These are phyloP conservation scores for Petrea volubilis DNA, from an alignment of 257 asterid genomes.

Conservation along the genomic window DNA sequence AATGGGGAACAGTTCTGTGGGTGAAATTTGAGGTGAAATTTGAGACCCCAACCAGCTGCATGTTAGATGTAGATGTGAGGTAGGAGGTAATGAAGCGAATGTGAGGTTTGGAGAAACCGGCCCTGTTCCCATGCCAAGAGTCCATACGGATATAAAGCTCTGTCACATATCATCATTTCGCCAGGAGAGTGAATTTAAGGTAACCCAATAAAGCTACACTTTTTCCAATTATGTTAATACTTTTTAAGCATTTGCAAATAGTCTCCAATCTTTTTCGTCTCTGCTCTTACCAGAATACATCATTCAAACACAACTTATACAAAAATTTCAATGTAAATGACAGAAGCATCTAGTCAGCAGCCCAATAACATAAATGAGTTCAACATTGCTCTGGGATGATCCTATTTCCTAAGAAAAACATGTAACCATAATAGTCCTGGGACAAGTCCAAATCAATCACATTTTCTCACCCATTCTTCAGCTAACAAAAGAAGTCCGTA, in stretches of 20 bases:
- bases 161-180: background rate
- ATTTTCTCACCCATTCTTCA: background rate
- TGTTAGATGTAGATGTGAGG: background rate
- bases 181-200: background rate
- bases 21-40: background rate
- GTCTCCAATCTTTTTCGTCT: background rate
- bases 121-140: conserved; percentile 1
- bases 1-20: background rate
- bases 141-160: background rate
- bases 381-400: background rate
- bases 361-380: background rate
- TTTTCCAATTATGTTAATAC: background rate
- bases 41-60: too few relatives aligned
- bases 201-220: background rate
- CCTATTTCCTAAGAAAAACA: background rate
- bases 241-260: conserved; percentile 6
- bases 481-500: background rate
- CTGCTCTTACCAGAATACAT: background rate
- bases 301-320: background rate
- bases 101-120: background rate
- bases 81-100: background rate
- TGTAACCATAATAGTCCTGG: background rate
- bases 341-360: background rate
- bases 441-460: background rate
- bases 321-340: background rate